Evolutionary conservation across 2,329 filamentous ascomycete species (phyloP).

Genomic region (Diaporthe sp.): DNA sequence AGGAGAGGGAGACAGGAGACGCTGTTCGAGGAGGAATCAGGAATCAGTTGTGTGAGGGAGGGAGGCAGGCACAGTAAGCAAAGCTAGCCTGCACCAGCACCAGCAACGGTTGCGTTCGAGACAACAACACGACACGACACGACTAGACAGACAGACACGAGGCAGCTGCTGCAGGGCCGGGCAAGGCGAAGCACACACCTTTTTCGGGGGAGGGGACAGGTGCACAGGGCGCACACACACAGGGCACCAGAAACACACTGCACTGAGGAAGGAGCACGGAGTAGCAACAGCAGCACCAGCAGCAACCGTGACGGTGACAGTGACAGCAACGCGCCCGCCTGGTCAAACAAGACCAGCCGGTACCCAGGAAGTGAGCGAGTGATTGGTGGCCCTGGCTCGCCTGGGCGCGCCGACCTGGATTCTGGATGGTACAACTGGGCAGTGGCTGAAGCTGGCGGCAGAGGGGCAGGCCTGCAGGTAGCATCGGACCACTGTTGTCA

Average conservation of each 20-base stretch:
- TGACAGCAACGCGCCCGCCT: background rate
- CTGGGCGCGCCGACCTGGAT: background rate
- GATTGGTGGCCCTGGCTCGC: background rate
- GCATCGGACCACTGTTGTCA: conserved; percentile 30
- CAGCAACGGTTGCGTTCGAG: background rate
- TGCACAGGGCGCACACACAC: background rate
- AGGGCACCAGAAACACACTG: conserved; percentile 21
- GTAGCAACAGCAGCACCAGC: background rate
- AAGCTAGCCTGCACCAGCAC: background rate
- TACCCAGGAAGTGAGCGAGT: background rate
- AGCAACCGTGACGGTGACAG: conserved; percentile 7
- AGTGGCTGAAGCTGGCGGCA: conserved; percentile 25
- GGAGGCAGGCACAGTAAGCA: conserved; percentile 19
- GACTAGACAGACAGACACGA: background rate
- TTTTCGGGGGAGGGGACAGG: background rate
- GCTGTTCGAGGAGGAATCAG: conserved; percentile 17
- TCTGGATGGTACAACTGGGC: conserved; percentile 21
- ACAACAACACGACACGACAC: conserved; percentile 24
- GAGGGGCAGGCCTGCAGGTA: conserved; percentile 18
- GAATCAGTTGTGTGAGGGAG: background rate
- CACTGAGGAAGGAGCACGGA: background rate
- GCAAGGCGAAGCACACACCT: conserved; percentile 22
- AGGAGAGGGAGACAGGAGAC: conserved; percentile 17
- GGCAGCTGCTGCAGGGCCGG: conserved; percentile 5
- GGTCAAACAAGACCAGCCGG: conserved; percentile 3